Base-by-base conservation (phyloP, 1,139 yeast species). In the Candida sp. region DNA sequence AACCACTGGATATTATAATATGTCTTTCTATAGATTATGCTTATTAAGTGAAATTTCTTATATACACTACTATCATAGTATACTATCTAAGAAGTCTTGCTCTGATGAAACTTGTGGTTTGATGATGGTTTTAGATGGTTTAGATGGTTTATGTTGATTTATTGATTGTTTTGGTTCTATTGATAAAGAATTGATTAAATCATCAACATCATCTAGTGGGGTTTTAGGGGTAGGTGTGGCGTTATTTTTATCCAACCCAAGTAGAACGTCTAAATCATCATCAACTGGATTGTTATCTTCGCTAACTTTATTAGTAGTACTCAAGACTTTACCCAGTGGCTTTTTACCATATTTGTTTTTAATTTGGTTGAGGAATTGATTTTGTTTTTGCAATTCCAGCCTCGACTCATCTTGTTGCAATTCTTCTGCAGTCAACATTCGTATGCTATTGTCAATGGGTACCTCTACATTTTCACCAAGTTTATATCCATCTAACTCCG, bases 401-500 rank as follows among this genome's bases (percentile, higher is more conserved):
- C 74, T 48, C 27, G 50, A 53, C 12, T 46, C 43, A 38, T 70
- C 65, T 37, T 61, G 60, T 21, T 55, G 45, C 6, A 49, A 48
- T 43, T 73, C 77, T 12, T 62, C 61, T 19, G 56, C 59, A 0
- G 64, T 57, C 22, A 71, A 48, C 3, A 43, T 37, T 27, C 60
- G 50, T 43, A 44, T 22, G 40, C 36, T 9, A 25, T 39, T n/a
- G 21, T 40, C 36, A 21, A n/a, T 21, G 5, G 43, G 47, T 7
- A 43, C 47, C 7, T 59, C 40, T 1, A 51, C 38, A 6, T 56
- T 53, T 38, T 61, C 58, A 0, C 78, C 79, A 12, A 73, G 59
- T 33, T 55, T 57, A 49, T 64, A 69, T 19, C 75, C 77, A 35
- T 65, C 64, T 35, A 73, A 56, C 27, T 68, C 67, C 1, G 50